A percentile compares a stretch with the other conserved stretches of the same genome.
These are phyloP conservation scores for Termitomyces sp. DNA, from an alignment of 1,284 basidiomycete genomes.

Conservation along the genomic window DNA sequence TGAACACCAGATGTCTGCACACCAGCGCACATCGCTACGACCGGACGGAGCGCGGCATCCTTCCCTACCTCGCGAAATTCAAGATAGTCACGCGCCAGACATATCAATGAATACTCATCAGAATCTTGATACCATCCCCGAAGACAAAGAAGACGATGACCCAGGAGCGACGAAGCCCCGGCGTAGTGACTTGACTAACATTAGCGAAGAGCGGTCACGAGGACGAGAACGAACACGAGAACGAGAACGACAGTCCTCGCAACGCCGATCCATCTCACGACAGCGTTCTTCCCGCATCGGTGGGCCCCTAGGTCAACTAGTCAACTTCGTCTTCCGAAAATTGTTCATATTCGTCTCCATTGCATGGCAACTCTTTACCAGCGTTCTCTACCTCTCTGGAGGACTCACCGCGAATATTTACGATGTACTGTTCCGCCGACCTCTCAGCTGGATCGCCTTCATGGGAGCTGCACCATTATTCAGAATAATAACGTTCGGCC, in stretches of 20 bases:
- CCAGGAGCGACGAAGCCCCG: too few species aligned
- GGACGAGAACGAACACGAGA: not conserved
- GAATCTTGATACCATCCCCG: constrained; percentile 54
- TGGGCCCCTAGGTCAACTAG: constrained; percentile 31
- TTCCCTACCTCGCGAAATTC: constrained; percentile 25
- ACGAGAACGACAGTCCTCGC: constrained; percentile 9
- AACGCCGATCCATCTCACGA: constrained; percentile 22
- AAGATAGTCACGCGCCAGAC: constrained; percentile 24
- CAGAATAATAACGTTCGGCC: constrained; percentile 38
- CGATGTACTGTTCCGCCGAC: constrained; percentile 43
- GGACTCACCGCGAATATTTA: constrained; percentile 40
- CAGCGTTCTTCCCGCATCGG: constrained; percentile 29
- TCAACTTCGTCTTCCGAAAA: constrained; percentile 25
- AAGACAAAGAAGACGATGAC: constrained; percentile 50
- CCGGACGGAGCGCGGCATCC: constrained; percentile 23
- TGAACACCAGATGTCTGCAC: constrained; percentile 28
- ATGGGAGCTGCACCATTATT: constrained; percentile 24
- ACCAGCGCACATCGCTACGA: constrained; percentile 27
- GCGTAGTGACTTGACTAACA: constrained; percentile 17
- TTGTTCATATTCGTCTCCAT: constrained; percentile 21
- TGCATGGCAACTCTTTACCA: constrained; percentile 28
- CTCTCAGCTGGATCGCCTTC: constrained; percentile 32
- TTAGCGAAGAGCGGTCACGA: constrained; percentile 15
- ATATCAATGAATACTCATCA: constrained; percentile 44
- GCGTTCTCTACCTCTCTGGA: constrained; percentile 38